Percentiles rank a stretch among this genome's conserved stretches.
Conservation (phyloP, 768 basidiomycete species). For the Dentipellis sp. region DNA sequence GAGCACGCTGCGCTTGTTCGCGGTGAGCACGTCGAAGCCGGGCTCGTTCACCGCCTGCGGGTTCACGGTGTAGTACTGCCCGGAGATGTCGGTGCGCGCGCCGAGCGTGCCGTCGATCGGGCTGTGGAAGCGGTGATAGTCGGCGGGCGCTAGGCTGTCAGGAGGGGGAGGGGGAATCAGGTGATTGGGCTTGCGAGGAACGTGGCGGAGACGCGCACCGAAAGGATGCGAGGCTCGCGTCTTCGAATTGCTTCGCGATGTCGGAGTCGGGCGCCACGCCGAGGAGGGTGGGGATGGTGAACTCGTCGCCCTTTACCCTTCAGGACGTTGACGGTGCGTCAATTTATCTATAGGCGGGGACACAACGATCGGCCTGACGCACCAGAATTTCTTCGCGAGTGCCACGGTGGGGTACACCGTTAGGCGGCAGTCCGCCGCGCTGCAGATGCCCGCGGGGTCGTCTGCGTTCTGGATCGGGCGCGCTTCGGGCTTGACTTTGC, state of each 20-base stretch:
- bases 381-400: constrained; percentile 65
- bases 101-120: constrained; percentile 50
- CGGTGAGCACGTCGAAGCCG: constrained; percentile 56
- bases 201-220: constrained; percentile 21
- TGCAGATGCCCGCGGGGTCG: constrained; percentile 44
- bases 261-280: constrained; percentile 34
- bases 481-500: constrained; percentile 47
- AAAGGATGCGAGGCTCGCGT: constrained; percentile 53
- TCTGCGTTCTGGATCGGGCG: constrained; percentile 51
- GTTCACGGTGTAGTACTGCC: constrained; percentile 66
- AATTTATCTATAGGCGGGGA: not conserved
- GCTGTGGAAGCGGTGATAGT: constrained; percentile 77
- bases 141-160: constrained; percentile 54
- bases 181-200: not conserved
- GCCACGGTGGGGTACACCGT: constrained; percentile 55
- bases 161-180: not conserved
- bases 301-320: not conserved
- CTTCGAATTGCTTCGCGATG: constrained; percentile 29
- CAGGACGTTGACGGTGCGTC: not conserved
- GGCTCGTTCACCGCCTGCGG: constrained; percentile 69
- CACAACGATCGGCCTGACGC: constrained; percentile 5
- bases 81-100: constrained; percentile 35
- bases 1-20: constrained; percentile 49
- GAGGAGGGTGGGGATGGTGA: constrained; percentile 33
- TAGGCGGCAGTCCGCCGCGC: constrained; percentile 66